phyloP scores from a whole-genome alignment of 2,329 filamentous ascomycete genomes.

The Pseudogymnoascus pannorum region DNA sequence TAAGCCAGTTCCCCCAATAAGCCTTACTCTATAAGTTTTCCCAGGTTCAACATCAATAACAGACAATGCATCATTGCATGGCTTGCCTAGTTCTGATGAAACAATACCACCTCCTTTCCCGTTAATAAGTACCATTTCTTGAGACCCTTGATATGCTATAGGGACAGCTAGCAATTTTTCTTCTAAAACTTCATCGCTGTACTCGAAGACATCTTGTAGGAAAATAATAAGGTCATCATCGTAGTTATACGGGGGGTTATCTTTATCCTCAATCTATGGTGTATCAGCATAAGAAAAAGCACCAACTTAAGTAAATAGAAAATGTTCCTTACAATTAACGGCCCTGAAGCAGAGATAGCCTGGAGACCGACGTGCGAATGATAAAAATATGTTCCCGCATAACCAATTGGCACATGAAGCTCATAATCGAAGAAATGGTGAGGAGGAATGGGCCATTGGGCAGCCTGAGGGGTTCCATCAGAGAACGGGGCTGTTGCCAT shows the following conservation, averaged over 20 bases:
- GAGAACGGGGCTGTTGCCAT: constrained; percentile 42
- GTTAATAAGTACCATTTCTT: constrained; percentile 49
- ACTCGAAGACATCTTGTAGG: constrained; percentile 50
- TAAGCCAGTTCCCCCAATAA: constrained; percentile 50
- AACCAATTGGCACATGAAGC: constrained; percentile 35
- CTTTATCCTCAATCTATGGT: constrained; percentile 23
- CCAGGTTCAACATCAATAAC: constrained; percentile 52
- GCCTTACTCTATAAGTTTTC: constrained; percentile 54
- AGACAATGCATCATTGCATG: constrained; percentile 28
- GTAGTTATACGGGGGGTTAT: constrained; percentile 46
- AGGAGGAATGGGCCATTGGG: constrained; percentile 48
- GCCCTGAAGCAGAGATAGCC: constrained; percentile 39
- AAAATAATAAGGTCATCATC: constrained; percentile 53
- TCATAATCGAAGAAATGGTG: constrained; percentile 50
- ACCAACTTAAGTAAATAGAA: background rate
- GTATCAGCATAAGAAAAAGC: background rate
- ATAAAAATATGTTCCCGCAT: constrained; percentile 49
- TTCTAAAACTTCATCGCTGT: constrained; percentile 45
- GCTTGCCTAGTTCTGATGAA: constrained; percentile 22
- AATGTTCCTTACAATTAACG: constrained; percentile 36
- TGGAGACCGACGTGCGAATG: constrained; percentile 49
- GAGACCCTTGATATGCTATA: constrained; percentile 53
- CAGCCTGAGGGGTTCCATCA: constrained; percentile 43
- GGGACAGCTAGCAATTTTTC: constrained; percentile 40
- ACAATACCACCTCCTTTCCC: constrained; percentile 34